Evolutionary conservation across 768 basidiomycete genomes (phyloP).

Genomic region (Tubosaeta sp.): DNA sequence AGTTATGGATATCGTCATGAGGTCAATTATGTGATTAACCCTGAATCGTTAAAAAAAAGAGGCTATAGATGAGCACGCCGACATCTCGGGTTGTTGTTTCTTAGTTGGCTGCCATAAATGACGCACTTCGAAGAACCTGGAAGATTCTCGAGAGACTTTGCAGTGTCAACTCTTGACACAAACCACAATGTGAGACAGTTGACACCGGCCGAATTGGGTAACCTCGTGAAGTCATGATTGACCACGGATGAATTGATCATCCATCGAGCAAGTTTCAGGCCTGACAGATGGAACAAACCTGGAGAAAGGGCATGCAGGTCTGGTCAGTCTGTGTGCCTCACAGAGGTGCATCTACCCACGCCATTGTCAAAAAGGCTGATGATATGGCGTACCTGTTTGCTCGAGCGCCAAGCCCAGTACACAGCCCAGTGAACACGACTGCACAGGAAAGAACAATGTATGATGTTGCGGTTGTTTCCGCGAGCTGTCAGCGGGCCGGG

Average conservation of each 20-base stretch:
- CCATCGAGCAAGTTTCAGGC: not conserved
- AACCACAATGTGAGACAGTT: not conserved
- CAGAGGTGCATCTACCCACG: no score
- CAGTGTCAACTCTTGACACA: not conserved
- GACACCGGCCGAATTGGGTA: not conserved
- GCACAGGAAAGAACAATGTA: not conserved
- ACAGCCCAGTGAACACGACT: not conserved
- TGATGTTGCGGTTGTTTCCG: not conserved
- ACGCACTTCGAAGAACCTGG: not conserved
- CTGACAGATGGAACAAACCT: not conserved
- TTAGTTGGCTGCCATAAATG: not conserved
- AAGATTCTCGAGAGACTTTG: no score
- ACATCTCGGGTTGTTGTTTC: not conserved
- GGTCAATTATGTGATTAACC: not conserved
- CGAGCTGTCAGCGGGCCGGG: not conserved
- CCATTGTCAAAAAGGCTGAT: no score
- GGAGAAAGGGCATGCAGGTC: conserved; percentile 7
- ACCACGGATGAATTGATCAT: not conserved
- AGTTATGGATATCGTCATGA: no score
- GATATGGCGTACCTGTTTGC: not conserved
- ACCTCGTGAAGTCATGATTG: not conserved
- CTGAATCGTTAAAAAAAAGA: not conserved
- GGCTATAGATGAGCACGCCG: not conserved
- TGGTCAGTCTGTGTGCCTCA: not conserved
- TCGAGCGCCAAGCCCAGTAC: not conserved